phyloP scores from a whole-genome alignment of 192 early-diverging fungal genomes.

The Backusella tuberculispora region DNA sequence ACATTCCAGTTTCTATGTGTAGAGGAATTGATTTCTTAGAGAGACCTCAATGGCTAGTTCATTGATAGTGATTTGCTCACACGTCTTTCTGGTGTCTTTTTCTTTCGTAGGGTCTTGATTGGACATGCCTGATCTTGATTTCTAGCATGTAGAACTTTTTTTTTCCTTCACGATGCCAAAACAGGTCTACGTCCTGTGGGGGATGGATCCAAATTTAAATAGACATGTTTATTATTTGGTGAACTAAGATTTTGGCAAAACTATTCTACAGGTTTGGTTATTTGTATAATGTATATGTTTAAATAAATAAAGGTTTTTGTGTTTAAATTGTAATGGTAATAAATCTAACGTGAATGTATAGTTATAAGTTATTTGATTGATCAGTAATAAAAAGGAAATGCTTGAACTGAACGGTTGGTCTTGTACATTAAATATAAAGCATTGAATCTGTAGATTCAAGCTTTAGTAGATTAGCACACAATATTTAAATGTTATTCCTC shows the following conservation, averaged over 20 bases:
- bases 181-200: constrained; percentile 7
- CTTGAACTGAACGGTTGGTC: too few relatives aligned
- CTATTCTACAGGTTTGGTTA: neutral
- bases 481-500: neutral
- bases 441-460: too few relatives aligned
- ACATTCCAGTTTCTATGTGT: neutral
- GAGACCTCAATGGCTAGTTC: neutral
- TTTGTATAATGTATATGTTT: too few relatives aligned
- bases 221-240: neutral
- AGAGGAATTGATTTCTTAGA: neutral
- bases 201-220: neutral
- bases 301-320: neutral
- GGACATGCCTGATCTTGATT: neutral
- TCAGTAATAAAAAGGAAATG: too few relatives aligned
- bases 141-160: neutral
- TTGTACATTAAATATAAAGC: too few relatives aligned
- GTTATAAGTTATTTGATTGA: too few relatives aligned
- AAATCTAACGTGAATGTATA: too few relatives aligned
- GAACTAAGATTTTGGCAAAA: neutral
- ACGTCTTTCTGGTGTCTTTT: neutral
- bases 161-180: constrained; percentile 2
- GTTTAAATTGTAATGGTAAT: too few relatives aligned
- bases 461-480: too few relatives aligned
- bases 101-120: neutral
- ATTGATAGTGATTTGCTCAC: constrained; percentile 9